Evolutionary conservation across 148 eudicot genomes (phyloP).

Genomic region (Silene uniflora): DNA sequence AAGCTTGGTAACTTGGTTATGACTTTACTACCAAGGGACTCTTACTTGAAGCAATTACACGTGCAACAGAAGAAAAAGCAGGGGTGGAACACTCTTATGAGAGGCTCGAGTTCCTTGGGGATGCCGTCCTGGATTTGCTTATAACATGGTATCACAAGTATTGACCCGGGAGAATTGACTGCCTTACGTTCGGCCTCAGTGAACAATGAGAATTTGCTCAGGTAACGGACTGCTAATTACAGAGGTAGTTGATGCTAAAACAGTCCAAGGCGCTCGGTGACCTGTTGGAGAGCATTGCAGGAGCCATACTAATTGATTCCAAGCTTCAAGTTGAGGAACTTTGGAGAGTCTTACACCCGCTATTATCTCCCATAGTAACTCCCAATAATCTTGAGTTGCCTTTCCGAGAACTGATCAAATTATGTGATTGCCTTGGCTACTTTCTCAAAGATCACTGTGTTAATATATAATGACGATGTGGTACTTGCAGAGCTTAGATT

Average conservation of each 20-base stretch:
- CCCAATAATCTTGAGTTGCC: too few species aligned
- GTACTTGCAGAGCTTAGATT: conserved; percentile 53
- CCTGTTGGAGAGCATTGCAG: conserved; percentile 85
- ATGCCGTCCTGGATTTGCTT: conserved; percentile 80
- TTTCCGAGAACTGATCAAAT: too few species aligned
- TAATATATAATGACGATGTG: conserved; percentile 32
- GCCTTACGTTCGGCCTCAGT: conserved; percentile 96
- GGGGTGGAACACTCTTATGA: conserved; percentile 59
- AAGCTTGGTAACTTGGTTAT: conserved; percentile 74
- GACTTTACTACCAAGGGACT: conserved; percentile 66
- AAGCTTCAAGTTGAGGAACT: conserved; percentile 73
- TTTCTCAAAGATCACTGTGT: conserved; percentile 46
- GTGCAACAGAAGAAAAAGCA: conserved; percentile 44
- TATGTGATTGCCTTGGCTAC: too few species aligned
- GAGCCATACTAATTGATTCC: too few species aligned
- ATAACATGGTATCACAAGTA: conserved; percentile 56
- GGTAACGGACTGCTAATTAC: conserved; percentile 52
- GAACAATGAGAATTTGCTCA: conserved; percentile 81
- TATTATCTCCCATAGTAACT: too few species aligned
- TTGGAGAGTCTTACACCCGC: conserved; percentile 69
- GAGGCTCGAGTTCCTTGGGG: conserved; percentile 99
- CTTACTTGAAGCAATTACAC: conserved; percentile 82
- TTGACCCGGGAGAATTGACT: conserved; percentile 88
- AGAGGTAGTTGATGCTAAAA: conserved; percentile 33
- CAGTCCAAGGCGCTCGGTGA: conserved; percentile 85